Percentiles rank a stretch among this genome's conserved stretches.
phyloP scores from a whole-genome alignment of 1,284 basidiomycete genomes.

The Tilletia horrida region DNA sequence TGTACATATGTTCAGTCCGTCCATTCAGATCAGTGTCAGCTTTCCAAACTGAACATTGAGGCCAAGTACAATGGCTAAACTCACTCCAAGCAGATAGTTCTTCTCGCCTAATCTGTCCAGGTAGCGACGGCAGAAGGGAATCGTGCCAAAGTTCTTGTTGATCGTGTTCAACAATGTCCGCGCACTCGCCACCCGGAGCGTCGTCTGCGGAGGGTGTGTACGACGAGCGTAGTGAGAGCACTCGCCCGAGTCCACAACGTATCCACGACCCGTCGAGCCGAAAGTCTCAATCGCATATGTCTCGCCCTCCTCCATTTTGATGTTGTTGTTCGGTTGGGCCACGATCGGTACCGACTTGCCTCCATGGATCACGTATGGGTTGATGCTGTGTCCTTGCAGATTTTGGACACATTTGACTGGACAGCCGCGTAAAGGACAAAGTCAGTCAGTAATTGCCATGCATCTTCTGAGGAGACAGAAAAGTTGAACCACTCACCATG shows the following conservation, averaged over 20 bases:
- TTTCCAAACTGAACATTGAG: not conserved
- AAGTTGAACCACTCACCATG: constrained; percentile 65
- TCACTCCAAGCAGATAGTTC: constrained; percentile 81
- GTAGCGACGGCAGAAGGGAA: constrained; percentile 94
- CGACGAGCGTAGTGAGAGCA: constrained; percentile 79
- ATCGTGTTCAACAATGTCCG: constrained; percentile 83
- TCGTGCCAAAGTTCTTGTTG: constrained; percentile 86
- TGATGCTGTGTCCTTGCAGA: constrained; percentile 54
- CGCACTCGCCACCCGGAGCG: constrained; percentile 64
- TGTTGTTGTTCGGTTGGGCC: constrained; percentile 70
- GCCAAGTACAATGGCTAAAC: constrained; percentile 9
- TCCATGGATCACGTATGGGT: constrained; percentile 52
- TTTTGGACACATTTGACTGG: constrained; percentile 52
- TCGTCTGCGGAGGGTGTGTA: constrained; percentile 62
- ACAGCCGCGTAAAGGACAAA: not conserved
- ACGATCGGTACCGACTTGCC: constrained; percentile 85
- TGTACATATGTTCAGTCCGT: constrained; percentile 49
- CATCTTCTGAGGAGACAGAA: not conserved
- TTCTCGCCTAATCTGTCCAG: constrained; percentile 80
- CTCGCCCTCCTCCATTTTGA: constrained; percentile 99
- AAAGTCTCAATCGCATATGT: constrained; percentile 99
- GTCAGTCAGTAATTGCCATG: constrained; percentile 1
- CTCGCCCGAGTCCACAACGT: constrained; percentile 82
- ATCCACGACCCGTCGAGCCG: constrained; percentile 89
- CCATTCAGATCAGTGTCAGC: not conserved